A percentile compares a stretch with the other conserved stretches of the same genome.
phyloP scores from a whole-genome alignment of 225 moss, liverwort and hornwort genomes.

The Physcomitrium patens region DNA sequence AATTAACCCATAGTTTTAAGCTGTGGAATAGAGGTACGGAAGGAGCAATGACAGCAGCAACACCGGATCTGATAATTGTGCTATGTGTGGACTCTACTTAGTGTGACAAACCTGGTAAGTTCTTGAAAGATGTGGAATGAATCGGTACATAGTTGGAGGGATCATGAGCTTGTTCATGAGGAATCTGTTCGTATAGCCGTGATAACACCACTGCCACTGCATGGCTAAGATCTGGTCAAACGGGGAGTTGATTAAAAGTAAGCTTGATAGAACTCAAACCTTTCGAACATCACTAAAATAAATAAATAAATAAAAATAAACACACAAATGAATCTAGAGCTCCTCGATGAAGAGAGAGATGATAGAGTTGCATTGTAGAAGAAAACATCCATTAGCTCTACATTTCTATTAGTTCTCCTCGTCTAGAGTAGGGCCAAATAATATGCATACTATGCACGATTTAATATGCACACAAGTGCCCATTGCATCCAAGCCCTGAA shows the following conservation, averaged over 20 bases:
- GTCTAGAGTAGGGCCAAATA: not conserved
- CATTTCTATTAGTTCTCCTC: not conserved
- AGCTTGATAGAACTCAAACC: not conserved
- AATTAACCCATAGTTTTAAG: not conserved
- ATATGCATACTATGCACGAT: no score
- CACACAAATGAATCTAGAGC: not conserved
- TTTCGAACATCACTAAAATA: not conserved
- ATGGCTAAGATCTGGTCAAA: conserved; percentile 61
- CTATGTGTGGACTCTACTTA: not conserved
- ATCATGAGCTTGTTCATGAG: conserved; percentile 32
- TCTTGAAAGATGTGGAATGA: conserved; percentile 50
- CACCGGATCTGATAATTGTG: not conserved
- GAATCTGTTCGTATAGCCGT: conserved; percentile 51
- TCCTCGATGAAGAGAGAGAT: not conserved
- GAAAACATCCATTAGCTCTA: not conserved
- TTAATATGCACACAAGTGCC: no score
- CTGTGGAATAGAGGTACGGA: not conserved
- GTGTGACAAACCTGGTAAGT: conserved; percentile 51
- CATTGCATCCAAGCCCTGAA: conserved; percentile 21
- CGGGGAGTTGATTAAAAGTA: not conserved
- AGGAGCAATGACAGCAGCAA: conserved; percentile 11
- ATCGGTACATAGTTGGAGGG: conserved; percentile 33
- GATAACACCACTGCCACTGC: conserved; percentile 61
- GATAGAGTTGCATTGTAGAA: not conserved
- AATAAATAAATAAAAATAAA: no score